Evolutionary conservation across 2,329 filamentous ascomycete genomes (phyloP).

Genomic region (Erysiphe pulchra): DNA sequence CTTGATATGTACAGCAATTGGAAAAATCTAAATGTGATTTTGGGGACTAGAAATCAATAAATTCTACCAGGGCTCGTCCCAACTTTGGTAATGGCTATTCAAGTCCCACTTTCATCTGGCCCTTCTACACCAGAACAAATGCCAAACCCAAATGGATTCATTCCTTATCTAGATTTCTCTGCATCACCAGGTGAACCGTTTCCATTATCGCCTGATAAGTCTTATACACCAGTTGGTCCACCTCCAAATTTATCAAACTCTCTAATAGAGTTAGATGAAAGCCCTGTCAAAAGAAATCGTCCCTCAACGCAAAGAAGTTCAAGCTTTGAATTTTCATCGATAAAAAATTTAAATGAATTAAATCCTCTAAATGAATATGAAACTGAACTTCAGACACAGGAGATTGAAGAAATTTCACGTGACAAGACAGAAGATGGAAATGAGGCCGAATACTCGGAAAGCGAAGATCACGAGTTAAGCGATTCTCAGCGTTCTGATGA

Average conservation of each 20-base stretch:
- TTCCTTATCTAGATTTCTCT: slow-evolving; percentile 17
- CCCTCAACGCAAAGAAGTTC: neutral
- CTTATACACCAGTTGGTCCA: slow-evolving; percentile 26
- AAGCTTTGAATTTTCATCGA: neutral
- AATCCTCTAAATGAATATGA: slow-evolving; percentile 7
- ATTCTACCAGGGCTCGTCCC: neutral
- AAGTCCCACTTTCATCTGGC: slow-evolving; percentile 6
- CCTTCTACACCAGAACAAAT: slow-evolving; percentile 14
- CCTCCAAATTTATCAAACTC: slow-evolving; percentile 25
- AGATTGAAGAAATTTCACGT: slow-evolving; percentile 6
- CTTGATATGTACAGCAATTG: too few species aligned
- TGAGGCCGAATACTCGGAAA: slow-evolving; percentile 8
- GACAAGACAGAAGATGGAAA: slow-evolving; percentile 16
- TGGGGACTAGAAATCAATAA: too few species aligned
- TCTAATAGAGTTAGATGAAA: slow-evolving; percentile 14
- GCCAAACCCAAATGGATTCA: slow-evolving; percentile 4
- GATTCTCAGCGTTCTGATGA: neutral
- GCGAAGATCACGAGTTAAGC: neutral
- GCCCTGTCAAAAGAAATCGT: slow-evolving; percentile 4
- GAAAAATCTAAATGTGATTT: too few species aligned
- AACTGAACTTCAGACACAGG: slow-evolving; percentile 12
- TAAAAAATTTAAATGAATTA: neutral
- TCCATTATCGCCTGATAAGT: slow-evolving; percentile 24
- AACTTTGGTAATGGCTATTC: neutral
- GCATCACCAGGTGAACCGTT: slow-evolving; percentile 31